Conservation (phyloP, 2,329 filamentous ascomycete species). For the Zymoseptoria pseudotritici region DNA sequence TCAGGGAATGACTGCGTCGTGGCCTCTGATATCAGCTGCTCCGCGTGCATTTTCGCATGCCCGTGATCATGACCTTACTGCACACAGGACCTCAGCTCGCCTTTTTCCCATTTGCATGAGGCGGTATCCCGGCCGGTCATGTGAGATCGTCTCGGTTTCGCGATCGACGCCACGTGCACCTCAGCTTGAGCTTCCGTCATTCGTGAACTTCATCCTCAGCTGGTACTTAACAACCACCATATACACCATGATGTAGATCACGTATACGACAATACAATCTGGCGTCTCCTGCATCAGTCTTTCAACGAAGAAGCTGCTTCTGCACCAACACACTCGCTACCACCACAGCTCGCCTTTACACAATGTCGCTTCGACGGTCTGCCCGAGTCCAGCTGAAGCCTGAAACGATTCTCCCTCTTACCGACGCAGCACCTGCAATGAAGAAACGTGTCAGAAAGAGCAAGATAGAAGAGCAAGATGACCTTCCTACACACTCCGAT, state of each 20-base stretch:
- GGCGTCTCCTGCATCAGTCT: background rate
- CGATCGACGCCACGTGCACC: background rate
- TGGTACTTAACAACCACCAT: background rate
- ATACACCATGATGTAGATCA: background rate
- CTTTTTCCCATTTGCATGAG: background rate
- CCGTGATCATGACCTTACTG: background rate
- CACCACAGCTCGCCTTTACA: constrained; percentile 8
- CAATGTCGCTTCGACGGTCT: constrained; percentile 49
- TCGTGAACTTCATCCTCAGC: background rate
- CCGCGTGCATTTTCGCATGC: background rate
- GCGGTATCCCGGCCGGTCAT: background rate
- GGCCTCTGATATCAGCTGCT: background rate
- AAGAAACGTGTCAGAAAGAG: constrained; percentile 19
- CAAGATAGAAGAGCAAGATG: constrained; percentile 2
- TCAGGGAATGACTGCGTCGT: background rate
- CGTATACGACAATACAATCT: background rate
- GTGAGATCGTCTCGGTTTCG: background rate
- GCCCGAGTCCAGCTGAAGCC: constrained; percentile 34
- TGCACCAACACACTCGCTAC: background rate
- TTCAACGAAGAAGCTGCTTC: background rate
- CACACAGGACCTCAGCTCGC: too few species aligned
- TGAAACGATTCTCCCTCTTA: background rate
- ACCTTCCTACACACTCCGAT: background rate
- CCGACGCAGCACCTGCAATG: constrained; percentile 12
- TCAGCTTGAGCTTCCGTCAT: background rate